Evolutionary conservation across 1,139 yeast genomes (phyloP), one percentile per base, ranked within the genome.

Genomic region (Petasospora rhodanensis): DNA sequence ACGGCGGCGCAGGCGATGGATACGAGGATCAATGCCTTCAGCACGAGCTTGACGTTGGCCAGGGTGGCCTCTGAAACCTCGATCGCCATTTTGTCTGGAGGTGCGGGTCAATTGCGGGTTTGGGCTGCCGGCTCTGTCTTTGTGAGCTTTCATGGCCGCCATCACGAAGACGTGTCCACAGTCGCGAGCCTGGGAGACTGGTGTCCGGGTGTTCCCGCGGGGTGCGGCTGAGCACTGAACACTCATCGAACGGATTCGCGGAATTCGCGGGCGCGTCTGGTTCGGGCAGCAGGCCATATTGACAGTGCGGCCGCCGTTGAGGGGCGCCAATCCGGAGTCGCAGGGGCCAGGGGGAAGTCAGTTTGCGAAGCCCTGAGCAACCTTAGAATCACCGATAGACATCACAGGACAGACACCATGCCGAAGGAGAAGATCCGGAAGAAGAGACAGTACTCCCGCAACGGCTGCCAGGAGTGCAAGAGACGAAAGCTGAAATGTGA

Each of bases 1-100:
- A 91, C 72, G 24, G 97, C 95, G 4, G 97, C 97, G 16, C 85
- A 89, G 24, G 89, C 85, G 47, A 85, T 76, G 30, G 82, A 68
- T 38, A 79, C 64, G 54, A 85, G 73, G 46, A 83, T 82, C 39
- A 74, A 64, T 37, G 73, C 73, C 52, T 76, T 78, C 44, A 84
- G 69, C 39, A 80, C 25, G 22, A 46, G 38, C 37, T 43, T 42
- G 31, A 43, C 29, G 18, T 33, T 43, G 15, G 32, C 18, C 38
- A 51, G 39, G 26, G 51, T 48, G 33, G 40, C 22, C 31, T 42
- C 41, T 14, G 50, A 41, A 22, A 47, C 41, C 26, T 34, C 37
- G 25, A 40, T 20, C 14, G 46, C 34, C 43, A 40, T 40, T 29
- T 31, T 34, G 25, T 20, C 14, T 18, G n/a, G n/a, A n/a, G n/a